Conservation (phyloP, 2,329 filamentous ascomycete genomes). For the Diplodia corticola region DNA sequence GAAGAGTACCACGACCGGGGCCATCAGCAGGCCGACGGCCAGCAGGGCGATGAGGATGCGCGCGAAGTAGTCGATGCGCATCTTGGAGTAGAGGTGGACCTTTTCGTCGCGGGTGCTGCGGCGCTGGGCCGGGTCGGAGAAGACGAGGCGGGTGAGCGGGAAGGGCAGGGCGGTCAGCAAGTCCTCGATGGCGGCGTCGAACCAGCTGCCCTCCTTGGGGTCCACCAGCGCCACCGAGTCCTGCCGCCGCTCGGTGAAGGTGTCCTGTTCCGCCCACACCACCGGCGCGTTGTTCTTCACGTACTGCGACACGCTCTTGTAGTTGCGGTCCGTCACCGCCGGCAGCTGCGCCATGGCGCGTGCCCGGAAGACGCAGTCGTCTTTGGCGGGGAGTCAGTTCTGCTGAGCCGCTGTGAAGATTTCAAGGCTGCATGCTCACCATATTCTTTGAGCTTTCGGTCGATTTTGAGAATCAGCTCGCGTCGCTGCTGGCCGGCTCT, state of each 20-base stretch:
- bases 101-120: conserved; percentile 24
- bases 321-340: conserved; percentile 24
- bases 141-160: conserved; percentile 10
- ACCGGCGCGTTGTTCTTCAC: conserved; percentile 25
- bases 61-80: conserved; percentile 26
- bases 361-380: conserved; percentile 25
- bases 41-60: conserved; percentile 29
- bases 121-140: conserved; percentile 25
- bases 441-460: conserved; percentile 24
- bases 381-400: conserved; percentile 3
- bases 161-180: conserved; percentile 1
- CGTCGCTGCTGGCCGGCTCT: conserved; percentile 16
- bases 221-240: conserved; percentile 25
- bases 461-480: conserved; percentile 24
- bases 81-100: conserved; percentile 26
- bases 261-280: conserved; percentile 8
- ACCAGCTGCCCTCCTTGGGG: conserved; percentile 23
- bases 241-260: conserved; percentile 17
- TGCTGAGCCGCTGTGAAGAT: no score
- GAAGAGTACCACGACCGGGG: conserved; percentile 28
- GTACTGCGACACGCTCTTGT: conserved; percentile 23
- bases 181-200: conserved; percentile 23
- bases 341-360: conserved; percentile 23
- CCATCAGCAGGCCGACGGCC: conserved; percentile 28
- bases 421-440: no score